Base-by-base conservation (phyloP, 805 yeast species). In the Wickerhamomyces subpelliculosus region DNA sequence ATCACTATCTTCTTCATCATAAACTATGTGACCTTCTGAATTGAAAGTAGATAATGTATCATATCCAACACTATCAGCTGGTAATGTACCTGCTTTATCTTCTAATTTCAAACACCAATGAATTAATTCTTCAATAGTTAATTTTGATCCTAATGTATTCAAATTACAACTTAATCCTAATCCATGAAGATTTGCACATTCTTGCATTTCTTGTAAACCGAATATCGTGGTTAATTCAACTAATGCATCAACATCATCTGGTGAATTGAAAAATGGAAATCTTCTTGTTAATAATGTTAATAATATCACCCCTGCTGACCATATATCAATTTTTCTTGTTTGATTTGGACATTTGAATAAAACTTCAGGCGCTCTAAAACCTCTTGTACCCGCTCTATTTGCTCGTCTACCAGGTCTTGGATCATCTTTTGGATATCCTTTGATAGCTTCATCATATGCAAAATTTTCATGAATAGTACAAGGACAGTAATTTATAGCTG, bases 311-410 rank as follows among this genome's bases (percentile, higher is more conserved):
- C 94, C 94, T 9, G 83, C 75, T 52, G 87, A 83, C 94, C 94
- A 84, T 53, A 84, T 61, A 56, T 84, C 94, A 17, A 80, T 87
- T 34, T 83, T 80, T 21, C 83, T 71, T 42, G 84, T 82, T 46
- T 71, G 69, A 20, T 78, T 56, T 28, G 65, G 62, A 8, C 71
- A 64, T 57, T 78, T 77, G 18, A 54, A 49, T 31, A 68, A 44
- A 11, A 84, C 82, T 52, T 84, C 94, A 0, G 94, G 94, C 0
- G 94, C 93, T 27, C 85, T 88, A 52, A 84, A 84, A 0, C 90
- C 88, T 6, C 93, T 89, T 0, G 94, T 84, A 5, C 94, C 94
- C 53, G 98, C 98, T 50, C 98, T 78, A 53, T 93, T 93, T 0
- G 97, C 97, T 40, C 98, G 72, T 51, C 95, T 72, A 2, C 93